Evolutionary conservation across 345 rosid species (phyloP).

Genomic region (Conringia planisiliqua): DNA sequence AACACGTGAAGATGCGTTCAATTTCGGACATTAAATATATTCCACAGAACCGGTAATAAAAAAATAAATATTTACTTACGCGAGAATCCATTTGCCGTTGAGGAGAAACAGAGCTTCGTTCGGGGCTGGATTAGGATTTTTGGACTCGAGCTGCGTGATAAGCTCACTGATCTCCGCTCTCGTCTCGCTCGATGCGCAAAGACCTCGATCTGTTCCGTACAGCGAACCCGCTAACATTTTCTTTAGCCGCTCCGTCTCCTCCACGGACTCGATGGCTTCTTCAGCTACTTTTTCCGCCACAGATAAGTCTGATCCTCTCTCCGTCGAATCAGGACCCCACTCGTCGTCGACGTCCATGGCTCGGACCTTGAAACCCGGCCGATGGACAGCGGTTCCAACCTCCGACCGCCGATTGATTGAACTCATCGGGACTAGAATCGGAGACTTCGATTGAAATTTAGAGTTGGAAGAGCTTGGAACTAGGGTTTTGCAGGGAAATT

Average conservation of each 20-base stretch:
- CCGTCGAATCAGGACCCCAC: conserved; percentile 34
- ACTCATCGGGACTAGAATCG: conserved; percentile 1
- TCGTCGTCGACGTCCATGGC: conserved; percentile 34
- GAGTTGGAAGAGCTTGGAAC: neutral
- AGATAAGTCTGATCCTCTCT: conserved; percentile 24
- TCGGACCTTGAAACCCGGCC: conserved; percentile 32
- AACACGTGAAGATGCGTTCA: too few relatives aligned
- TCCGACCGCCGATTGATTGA: conserved; percentile 11
- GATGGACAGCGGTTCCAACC: conserved; percentile 12
- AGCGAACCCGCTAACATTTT: conserved; percentile 53
- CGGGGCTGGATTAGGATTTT: conserved; percentile 82
- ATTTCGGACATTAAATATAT: too few relatives aligned
- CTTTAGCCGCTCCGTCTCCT: conserved; percentile 61
- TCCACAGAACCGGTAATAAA: too few relatives aligned
- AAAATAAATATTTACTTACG: conserved; percentile 63
- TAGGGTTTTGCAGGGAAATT: conserved; percentile 44
- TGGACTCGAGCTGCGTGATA: conserved; percentile 78
- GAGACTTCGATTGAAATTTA: conserved; percentile 21
- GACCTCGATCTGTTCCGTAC: conserved; percentile 77
- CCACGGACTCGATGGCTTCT: conserved; percentile 38
- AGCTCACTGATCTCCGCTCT: conserved; percentile 88
- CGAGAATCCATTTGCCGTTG: conserved; percentile 93
- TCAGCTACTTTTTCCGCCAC: conserved; percentile 40
- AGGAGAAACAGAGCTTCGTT: conserved; percentile 76
- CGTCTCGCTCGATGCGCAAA: conserved; percentile 73